These are phyloP conservation scores for Eucalyptus coolabah DNA, from an alignment of 345 rosid genomes.

Conservation along the genomic window DNA sequence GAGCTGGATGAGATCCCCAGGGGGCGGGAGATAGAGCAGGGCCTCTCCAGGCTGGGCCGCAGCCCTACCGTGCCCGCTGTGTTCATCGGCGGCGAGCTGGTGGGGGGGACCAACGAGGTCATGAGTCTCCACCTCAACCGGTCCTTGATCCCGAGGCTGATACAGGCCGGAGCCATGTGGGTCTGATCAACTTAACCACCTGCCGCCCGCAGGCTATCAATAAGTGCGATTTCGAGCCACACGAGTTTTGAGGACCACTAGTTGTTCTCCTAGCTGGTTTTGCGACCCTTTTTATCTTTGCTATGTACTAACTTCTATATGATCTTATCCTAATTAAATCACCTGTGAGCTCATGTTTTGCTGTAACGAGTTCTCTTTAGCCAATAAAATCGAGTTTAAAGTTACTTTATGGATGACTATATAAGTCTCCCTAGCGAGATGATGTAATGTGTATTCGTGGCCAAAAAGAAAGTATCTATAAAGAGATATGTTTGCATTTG, in stretches of 20 bases:
- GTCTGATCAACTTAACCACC: conserved; percentile 17
- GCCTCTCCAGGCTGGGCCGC: conserved; percentile 55
- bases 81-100: conserved; percentile 72
- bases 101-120: conserved; percentile 79
- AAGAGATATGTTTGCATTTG: background rate
- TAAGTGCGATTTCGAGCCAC: background rate
- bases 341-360: background rate
- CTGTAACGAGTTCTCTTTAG: background rate
- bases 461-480: background rate
- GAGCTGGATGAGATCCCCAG: conserved; percentile 63
- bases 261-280: background rate
- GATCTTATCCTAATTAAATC: background rate
- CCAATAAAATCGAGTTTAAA: background rate
- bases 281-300: background rate
- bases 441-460: background rate
- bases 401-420: background rate
- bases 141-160: conserved; percentile 69
- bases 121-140: conserved; percentile 84
- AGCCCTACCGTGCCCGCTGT: conserved; percentile 57
- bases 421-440: background rate
- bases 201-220: background rate
- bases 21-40: conserved; percentile 74
- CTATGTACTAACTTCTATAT: background rate
- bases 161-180: conserved; percentile 76
- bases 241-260: background rate